Conservation (phyloP, 805 yeast genomes). For the Metschnikowia lachancei region DNA sequence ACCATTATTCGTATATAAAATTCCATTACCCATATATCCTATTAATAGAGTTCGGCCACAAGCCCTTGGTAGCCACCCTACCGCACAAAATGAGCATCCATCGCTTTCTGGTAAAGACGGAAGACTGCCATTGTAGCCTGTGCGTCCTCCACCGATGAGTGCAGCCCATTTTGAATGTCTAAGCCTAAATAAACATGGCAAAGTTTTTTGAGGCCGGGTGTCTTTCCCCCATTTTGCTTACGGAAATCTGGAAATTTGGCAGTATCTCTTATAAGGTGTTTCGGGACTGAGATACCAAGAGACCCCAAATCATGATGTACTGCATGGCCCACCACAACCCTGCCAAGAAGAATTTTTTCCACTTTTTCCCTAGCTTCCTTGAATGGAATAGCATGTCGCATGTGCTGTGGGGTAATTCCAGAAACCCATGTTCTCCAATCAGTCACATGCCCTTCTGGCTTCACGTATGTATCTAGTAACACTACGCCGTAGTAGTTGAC, state of each 20-base stretch:
- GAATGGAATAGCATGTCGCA: conserved; percentile 66
- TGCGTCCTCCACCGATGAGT: conserved; percentile 90
- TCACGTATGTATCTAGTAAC: conserved; percentile 70
- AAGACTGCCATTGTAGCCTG: conserved; percentile 82
- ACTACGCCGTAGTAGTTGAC: conserved; percentile 79
- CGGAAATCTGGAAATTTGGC: conserved; percentile 59
- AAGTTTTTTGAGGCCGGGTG: conserved; percentile 71
- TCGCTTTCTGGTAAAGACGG: conserved; percentile 56
- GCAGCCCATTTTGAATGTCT: conserved; percentile 71
- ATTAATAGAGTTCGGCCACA: background rate
- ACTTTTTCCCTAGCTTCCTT: conserved; percentile 57
- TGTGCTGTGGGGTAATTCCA: conserved; percentile 71
- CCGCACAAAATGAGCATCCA: conserved; percentile 41
- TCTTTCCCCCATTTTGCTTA: conserved; percentile 58
- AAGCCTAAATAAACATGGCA: conserved; percentile 53
- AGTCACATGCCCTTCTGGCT: conserved; percentile 70
- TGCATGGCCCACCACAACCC: conserved; percentile 81
- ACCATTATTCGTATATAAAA: background rate
- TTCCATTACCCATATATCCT: background rate
- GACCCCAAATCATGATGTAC: conserved; percentile 74
- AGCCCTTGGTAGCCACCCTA: background rate
- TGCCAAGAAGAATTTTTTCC: conserved; percentile 30
- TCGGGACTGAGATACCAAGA: conserved; percentile 66
- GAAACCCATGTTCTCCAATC: conserved; percentile 94
- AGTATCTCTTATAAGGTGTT: conserved; percentile 66